These are phyloP conservation scores for Kurtzmaniella natalensis DNA, from an alignment of 1,139 yeast species.

Conservation along the genomic window DNA sequence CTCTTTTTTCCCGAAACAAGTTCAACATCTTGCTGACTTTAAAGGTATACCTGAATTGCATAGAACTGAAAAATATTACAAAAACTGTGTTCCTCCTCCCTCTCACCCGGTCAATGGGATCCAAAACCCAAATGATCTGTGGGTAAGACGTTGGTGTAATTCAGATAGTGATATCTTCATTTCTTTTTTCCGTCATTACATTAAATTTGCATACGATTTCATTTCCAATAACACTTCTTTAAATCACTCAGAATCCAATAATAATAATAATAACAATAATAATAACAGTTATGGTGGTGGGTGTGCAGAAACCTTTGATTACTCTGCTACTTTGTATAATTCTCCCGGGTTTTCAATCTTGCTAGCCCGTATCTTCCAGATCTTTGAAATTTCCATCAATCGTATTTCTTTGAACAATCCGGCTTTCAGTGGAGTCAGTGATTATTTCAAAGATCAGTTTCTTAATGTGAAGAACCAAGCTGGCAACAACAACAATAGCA, in stretches of 20 bases:
- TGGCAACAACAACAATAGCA: no score
- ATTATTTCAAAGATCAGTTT: conserved; percentile 5
- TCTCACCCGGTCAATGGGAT: conserved; percentile 52
- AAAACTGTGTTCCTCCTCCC: conserved; percentile 47
- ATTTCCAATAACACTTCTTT: conserved; percentile 9
- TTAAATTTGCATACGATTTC: conserved; percentile 12
- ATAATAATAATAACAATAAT: neutral
- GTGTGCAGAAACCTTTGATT: neutral
- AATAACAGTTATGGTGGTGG: neutral
- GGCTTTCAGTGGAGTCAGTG: conserved; percentile 3
- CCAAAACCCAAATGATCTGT: conserved; percentile 57
- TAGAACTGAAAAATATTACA: conserved; percentile 20
- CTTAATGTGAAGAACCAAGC: neutral
- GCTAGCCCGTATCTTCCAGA: conserved; percentile 35
- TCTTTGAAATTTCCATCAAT: conserved; percentile 30
- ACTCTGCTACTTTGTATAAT: conserved; percentile 11
- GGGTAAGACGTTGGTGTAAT: conserved; percentile 56
- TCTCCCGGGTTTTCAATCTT: conserved; percentile 37
- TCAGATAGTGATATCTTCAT: conserved; percentile 65
- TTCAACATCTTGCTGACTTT: conserved; percentile 35
- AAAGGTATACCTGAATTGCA: conserved; percentile 24
- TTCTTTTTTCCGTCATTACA: conserved; percentile 71
- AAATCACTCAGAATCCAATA: neutral
- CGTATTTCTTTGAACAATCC: conserved; percentile 24
- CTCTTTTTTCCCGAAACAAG: conserved; percentile 33